Conservation (phyloP, 352 stramenopile genomes). For the Globisporangium iwayamae region DNA sequence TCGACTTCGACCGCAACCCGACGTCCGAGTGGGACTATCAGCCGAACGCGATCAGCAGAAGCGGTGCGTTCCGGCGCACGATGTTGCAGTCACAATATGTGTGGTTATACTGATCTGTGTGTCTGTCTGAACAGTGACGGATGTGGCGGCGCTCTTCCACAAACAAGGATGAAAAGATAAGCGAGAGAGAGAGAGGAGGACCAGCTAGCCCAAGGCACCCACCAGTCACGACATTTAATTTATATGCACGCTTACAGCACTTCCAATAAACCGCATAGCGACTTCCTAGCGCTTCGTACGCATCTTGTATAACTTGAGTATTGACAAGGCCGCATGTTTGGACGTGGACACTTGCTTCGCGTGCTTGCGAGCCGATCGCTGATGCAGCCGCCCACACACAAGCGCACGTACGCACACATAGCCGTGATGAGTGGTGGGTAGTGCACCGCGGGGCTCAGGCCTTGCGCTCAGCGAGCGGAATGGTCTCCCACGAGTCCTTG, state of each 20-base stretch:
- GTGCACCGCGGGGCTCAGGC: neutral
- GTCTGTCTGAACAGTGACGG: conserved; percentile 29
- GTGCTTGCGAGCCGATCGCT: neutral
- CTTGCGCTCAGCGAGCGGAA: conserved; percentile 12
- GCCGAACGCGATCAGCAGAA: conserved; percentile 36
- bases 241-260: neutral
- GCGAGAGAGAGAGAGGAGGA: too few species aligned
- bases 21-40: conserved; percentile 64
- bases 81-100: neutral
- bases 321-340: too few species aligned
- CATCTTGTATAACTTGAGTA: too few species aligned
- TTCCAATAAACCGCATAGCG: too few species aligned
- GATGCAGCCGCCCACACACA: neutral
- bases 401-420: neutral
- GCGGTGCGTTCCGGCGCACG: conserved; percentile 30
- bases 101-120: conserved; percentile 5
- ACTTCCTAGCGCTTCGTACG: too few species aligned
- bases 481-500: conserved; percentile 68
- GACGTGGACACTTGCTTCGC: too few species aligned
- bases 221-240: neutral
- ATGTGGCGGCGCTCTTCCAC: conserved; percentile 53
- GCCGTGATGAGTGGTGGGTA: neutral
- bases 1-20: conserved; percentile 56
- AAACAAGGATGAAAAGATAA: neutral
- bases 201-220: too few species aligned